A percentile compares a stretch with the other conserved stretches of the same genome.
Evolutionary conservation across 805 yeast species (phyloP).

Genomic region (Lipomyces sp.): DNA sequence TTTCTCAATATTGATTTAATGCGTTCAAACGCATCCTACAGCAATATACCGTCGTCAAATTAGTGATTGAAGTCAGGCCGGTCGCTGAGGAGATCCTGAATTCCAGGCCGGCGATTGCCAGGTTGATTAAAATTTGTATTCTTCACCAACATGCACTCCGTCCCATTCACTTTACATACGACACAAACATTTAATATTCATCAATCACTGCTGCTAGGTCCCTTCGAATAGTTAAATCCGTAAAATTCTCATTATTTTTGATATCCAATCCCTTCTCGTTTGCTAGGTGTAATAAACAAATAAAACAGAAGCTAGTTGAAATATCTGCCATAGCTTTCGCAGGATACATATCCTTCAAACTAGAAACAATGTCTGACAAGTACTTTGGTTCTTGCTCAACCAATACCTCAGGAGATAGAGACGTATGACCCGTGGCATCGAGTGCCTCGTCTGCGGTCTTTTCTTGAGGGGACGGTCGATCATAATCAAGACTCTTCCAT

Average conservation of each 20-base stretch:
- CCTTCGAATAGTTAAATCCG: constrained; percentile 39
- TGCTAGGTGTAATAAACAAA: constrained; percentile 81
- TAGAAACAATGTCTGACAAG: constrained; percentile 56
- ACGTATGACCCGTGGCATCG: constrained; percentile 42
- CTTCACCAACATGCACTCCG: background rate
- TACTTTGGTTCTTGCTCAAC: constrained; percentile 10
- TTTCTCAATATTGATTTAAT: constrained; percentile 7
- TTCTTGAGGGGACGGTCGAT: constrained; percentile 29
- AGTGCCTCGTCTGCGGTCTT: constrained; percentile 43
- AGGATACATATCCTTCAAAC: constrained; percentile 59
- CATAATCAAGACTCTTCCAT: constrained; percentile 57
- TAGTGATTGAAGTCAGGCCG: background rate
- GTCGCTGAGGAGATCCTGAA: constrained; percentile 18
- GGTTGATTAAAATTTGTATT: background rate
- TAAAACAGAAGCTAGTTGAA: constrained; percentile 84
- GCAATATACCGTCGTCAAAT: background rate
- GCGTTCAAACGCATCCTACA: background rate
- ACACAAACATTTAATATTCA: constrained; percentile 11
- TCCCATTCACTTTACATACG: background rate
- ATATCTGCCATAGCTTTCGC: constrained; percentile 64
- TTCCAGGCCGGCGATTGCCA: constrained; percentile 7
- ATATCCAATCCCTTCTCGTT: constrained; percentile 78
- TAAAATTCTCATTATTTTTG: constrained; percentile 51
- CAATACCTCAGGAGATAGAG: constrained; percentile 22
- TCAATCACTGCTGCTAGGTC: constrained; percentile 31